phyloP scores from a whole-genome alignment of 1,139 yeast genomes.

The Sugiyamaella castrensis region DNA sequence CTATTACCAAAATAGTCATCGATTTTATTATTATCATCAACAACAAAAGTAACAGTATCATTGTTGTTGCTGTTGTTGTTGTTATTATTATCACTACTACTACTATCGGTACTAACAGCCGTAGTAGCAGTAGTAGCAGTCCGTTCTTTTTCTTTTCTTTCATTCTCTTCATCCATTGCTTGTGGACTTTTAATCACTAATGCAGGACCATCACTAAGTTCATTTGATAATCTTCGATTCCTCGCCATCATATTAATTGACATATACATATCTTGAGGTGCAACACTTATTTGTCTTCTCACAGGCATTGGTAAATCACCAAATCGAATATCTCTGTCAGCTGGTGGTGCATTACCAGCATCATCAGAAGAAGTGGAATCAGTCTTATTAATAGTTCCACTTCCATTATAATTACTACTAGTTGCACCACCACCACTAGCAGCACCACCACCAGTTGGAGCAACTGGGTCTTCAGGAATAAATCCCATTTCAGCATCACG shows the following conservation, averaged over 20 bases:
- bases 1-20: not conserved
- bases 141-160: constrained; percentile 18
- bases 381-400: not conserved
- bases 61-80: not conserved
- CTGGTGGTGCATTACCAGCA: constrained; percentile 19
- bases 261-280: constrained; percentile 80
- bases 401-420: not conserved
- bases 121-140: not conserved
- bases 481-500: constrained; percentile 11
- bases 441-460: not conserved
- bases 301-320: constrained; percentile 46
- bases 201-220: constrained; percentile 72
- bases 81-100: not conserved
- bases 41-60: not conserved
- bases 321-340: constrained; percentile 21
- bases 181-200: constrained; percentile 76
- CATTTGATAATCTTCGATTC: constrained; percentile 38
- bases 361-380: constrained; percentile 3
- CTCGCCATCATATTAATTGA: constrained; percentile 76
- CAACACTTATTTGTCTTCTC: constrained; percentile 46
- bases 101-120: not conserved
- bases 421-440: not conserved
- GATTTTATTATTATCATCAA: not conserved
- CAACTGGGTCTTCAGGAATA: not conserved
- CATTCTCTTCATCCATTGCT: constrained; percentile 51